These are phyloP conservation scores for Pouteria campechiana DNA, from an alignment of 179 eudicot genomes.

Conservation along the genomic window DNA sequence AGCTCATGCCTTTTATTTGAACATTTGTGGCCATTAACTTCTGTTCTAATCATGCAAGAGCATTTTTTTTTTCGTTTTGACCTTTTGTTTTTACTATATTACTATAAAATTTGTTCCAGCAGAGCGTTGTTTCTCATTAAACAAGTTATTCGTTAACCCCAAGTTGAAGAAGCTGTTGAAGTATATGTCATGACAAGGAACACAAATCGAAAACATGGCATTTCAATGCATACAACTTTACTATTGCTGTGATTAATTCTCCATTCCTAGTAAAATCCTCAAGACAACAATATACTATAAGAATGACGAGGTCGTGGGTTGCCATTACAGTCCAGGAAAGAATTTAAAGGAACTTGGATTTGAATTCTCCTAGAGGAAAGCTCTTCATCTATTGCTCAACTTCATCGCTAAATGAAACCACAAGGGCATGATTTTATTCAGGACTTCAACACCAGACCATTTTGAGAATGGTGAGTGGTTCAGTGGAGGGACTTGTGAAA, in stretches of 20 bases:
- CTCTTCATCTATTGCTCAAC: conserved; percentile 36
- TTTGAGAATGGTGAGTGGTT: conserved; percentile 81
- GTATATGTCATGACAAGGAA: conserved; percentile 57
- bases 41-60: no score
- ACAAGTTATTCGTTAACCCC: no score
- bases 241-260: conserved; percentile 51
- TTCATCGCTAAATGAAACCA: conserved; percentile 46
- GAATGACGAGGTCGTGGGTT: conserved; percentile 42
- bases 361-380: conserved; percentile 54
- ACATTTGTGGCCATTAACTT: no score
- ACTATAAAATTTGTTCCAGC: no score
- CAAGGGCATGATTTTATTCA: conserved; percentile 49
- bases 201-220: conserved; percentile 58
- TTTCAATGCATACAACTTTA: conserved; percentile 53
- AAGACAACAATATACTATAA: conserved; percentile 59
- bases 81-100: conserved; percentile 44
- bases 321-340: conserved; percentile 48
- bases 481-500: conserved; percentile 56
- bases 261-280: conserved; percentile 66
- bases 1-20: no score
- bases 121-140: no score
- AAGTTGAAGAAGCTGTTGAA: conserved; percentile 58
- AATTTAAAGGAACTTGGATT: conserved; percentile 46
- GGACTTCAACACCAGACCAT: conserved; percentile 73
- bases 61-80: no score